Evolutionary conservation across 75 land plant species (phyloP), one percentile per base, ranked within the genome.

Genomic region (Sequoiadendron giganteum): DNA sequence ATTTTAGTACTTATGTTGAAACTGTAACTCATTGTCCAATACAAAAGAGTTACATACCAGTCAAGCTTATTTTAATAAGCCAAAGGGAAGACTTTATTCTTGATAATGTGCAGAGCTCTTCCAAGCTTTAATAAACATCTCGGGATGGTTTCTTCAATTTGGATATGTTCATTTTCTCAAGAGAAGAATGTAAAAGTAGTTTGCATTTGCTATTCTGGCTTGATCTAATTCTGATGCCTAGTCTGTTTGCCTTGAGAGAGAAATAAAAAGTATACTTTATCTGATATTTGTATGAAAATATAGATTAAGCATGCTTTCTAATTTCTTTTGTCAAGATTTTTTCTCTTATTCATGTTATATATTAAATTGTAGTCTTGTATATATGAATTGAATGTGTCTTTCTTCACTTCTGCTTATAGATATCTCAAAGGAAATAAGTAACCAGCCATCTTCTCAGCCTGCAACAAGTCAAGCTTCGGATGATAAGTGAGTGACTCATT

Each of bases 381-480:
- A 81, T 43, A 45, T 81, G 47, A 81, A 81, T 81, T 45, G 48
- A 81, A 30, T 28, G 30, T 28, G 28, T 5, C 10, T 87, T 5
- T 47, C 70, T 88, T 75, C 52, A 25, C 45, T 40, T 18, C 68
- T 79, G 76, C n/a, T 25, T 89, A 25, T 89, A 93, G 92, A 93
- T 81, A 54, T 19, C 86, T 65, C 85, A 38, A 93, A 93, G 43
- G 91, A 87, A 87, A 87, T 84, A 10, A 78, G 83, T 21, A 86
- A 89, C 75, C 85, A 85, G 16, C 30, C 86, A 11, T 6, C 19
- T 43, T 72, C 92, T 42, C 75, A 32, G 80, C 77, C 89, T 25
- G 68, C 86, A 75, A 84, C 87, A 87, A 40, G 85, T 86, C 75
- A 30, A 32, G 61, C 89, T 58, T 89, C 70, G 49, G 87, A 87